Evolutionary conservation across 1,284 basidiomycete species (phyloP).

Genomic region (Exobasidium cylindrosporum): DNA sequence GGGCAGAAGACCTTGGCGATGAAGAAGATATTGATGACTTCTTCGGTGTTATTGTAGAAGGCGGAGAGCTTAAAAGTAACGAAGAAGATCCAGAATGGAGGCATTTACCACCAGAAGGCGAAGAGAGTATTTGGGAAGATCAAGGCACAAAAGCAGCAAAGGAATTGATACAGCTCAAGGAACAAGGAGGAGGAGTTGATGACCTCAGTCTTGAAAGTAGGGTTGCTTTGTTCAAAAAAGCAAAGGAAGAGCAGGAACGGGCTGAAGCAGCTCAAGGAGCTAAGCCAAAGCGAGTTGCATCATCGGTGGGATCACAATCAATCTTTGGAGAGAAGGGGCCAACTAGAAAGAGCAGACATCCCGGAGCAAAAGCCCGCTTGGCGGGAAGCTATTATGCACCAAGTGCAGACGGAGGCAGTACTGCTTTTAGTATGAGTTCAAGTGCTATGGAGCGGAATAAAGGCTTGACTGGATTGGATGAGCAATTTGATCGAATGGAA

Average conservation of each 20-base stretch:
- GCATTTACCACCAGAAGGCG: conserved; percentile 46
- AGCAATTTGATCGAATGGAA: conserved; percentile 70
- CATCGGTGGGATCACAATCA: conserved; percentile 26
- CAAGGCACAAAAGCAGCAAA: conserved; percentile 28
- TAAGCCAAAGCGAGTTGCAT: conserved; percentile 1
- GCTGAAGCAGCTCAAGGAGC: background rate
- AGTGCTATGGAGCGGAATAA: conserved; percentile 93
- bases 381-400: conserved; percentile 42
- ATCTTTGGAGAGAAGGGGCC: conserved; percentile 21
- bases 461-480: conserved; percentile 81
- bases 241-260: conserved; percentile 12
- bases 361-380: conserved; percentile 44
- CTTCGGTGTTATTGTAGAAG: conserved; percentile 64
- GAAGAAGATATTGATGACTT: conserved; percentile 40
- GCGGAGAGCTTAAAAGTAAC: conserved; percentile 53
- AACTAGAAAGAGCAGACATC: conserved; percentile 15
- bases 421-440: conserved; percentile 72
- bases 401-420: conserved; percentile 42
- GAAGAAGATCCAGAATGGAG: conserved; percentile 34
- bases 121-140: conserved; percentile 46
- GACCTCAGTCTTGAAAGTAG: conserved; percentile 41
- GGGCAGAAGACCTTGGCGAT: conserved; percentile 21
- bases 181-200: conserved; percentile 23
- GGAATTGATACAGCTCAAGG: conserved; percentile 17
- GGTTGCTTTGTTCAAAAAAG: conserved; percentile 48